A percentile compares a stretch with the other conserved stretches of the same genome.
These are phyloP conservation scores for Lophium mytilinum DNA, from an alignment of 495 filamentous ascomycete species.

Conservation along the genomic window DNA sequence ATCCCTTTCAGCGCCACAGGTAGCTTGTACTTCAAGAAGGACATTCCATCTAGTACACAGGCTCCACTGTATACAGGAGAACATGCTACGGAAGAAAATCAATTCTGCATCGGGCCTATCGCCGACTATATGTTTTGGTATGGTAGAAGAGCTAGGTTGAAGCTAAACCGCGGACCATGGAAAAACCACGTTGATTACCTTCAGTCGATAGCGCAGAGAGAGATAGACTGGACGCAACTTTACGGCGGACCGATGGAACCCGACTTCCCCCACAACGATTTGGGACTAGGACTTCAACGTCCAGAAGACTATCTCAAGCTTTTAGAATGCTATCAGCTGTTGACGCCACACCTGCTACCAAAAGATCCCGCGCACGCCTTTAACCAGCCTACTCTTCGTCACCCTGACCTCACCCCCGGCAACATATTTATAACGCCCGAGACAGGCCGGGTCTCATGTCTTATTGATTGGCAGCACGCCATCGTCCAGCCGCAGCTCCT, in stretches of 20 bases:
- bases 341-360: slow-evolving; percentile 26
- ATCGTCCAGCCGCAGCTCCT: slow-evolving; percentile 29
- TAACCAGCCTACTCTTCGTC: slow-evolving; percentile 20
- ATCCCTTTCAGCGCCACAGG: slow-evolving; percentile 32
- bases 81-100: slow-evolving; percentile 20
- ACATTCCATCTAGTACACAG: slow-evolving; percentile 9
- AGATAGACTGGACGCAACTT: slow-evolving; percentile 19
- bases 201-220: slow-evolving; percentile 13
- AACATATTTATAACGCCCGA: slow-evolving; percentile 30
- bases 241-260: slow-evolving; percentile 22
- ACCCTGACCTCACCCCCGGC: slow-evolving; percentile 25
- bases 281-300: slow-evolving; percentile 21
- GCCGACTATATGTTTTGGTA: slow-evolving; percentile 35
- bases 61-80: slow-evolving; percentile 13
- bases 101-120: slow-evolving; percentile 36
- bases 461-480: slow-evolving; percentile 35
- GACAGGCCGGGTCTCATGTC: slow-evolving; percentile 28
- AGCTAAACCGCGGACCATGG: slow-evolving; percentile 38
- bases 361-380: slow-evolving; percentile 2
- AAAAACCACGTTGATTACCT: slow-evolving; percentile 8
- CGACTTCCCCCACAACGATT: slow-evolving; percentile 24
- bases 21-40: slow-evolving; percentile 35
- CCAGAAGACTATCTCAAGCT: slow-evolving; percentile 21
- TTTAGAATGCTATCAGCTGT: slow-evolving; percentile 23
- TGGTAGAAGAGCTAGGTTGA: slow-evolving; percentile 22